Evolutionary conservation across 257 asterid species (phyloP).

Genomic region (Verbascum thapsus): DNA sequence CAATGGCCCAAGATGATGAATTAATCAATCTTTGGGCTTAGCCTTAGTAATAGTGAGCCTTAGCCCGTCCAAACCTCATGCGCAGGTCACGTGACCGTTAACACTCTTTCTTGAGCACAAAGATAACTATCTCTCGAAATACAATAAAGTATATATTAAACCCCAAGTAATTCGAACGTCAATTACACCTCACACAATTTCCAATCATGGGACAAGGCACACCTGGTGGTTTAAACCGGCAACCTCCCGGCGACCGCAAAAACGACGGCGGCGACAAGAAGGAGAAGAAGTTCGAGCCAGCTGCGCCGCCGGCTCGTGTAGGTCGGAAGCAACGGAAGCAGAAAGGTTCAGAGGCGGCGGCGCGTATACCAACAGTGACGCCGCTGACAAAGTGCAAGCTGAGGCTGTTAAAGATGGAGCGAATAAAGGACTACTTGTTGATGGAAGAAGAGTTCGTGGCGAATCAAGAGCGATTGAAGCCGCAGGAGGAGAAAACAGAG

Average conservation of each 20-base stretch:
- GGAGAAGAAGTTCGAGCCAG: slow-evolving; percentile 73
- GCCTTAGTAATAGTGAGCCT: too few species aligned
- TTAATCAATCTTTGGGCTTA: too few species aligned
- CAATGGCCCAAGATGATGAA: too few species aligned
- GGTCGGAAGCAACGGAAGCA: slow-evolving; percentile 60
- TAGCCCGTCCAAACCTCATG: too few species aligned
- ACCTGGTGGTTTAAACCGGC: slow-evolving; percentile 70
- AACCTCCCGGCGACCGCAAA: slow-evolving; percentile 58
- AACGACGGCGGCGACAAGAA: slow-evolving; percentile 67
- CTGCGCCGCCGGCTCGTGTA: slow-evolving; percentile 56
- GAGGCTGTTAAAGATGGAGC: slow-evolving; percentile 57
- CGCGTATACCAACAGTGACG: slow-evolving; percentile 47
- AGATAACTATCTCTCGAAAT: too few species aligned
- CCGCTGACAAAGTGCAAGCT: slow-evolving; percentile 54
- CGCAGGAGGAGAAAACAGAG: slow-evolving; percentile 59
- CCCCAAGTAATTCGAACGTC: too few species aligned
- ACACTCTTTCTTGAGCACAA: too few species aligned
- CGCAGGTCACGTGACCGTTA: too few species aligned
- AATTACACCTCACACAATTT: slow-evolving; percentile 18
- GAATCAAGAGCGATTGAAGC: slow-evolving; percentile 53
- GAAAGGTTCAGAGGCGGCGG: slow-evolving; percentile 67
- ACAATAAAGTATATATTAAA: too few species aligned
- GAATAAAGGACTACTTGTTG: slow-evolving; percentile 60
- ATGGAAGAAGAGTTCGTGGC: slow-evolving; percentile 75
- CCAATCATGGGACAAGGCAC: slow-evolving; percentile 69